A percentile compares a stretch with the other conserved stretches of the same genome.
Conservation (phyloP, 306 rosid species). For the Cucurbita pepo region DNA sequence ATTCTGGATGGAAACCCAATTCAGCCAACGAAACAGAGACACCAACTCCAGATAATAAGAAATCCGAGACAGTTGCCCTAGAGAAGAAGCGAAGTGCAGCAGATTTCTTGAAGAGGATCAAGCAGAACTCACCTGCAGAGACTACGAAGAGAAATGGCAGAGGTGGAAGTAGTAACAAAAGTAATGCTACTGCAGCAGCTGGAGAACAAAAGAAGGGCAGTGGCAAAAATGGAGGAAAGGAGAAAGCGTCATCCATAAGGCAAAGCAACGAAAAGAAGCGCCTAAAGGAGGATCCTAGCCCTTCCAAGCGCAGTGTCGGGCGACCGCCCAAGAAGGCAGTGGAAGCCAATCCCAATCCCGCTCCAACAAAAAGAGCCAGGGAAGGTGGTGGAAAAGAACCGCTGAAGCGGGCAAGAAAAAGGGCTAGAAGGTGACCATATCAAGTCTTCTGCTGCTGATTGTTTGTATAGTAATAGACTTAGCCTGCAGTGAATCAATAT, state of each 20-base stretch:
- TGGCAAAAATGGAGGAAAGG: slow-evolving; percentile 19
- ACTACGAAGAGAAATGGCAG: slow-evolving; percentile 13
- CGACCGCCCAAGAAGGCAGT: slow-evolving; percentile 58
- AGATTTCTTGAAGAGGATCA: slow-evolving; percentile 75
- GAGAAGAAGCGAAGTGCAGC: slow-evolving; percentile 65
- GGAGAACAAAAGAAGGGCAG: slow-evolving; percentile 41
- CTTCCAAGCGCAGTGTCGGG: slow-evolving; percentile 62
- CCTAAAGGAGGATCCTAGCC: slow-evolving; percentile 32
- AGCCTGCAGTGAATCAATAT: neutral
- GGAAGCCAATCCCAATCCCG: slow-evolving; percentile 17
- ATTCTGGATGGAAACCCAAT: slow-evolving; percentile 17
- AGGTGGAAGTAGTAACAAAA: slow-evolving; percentile 2
- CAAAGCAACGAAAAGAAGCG: slow-evolving; percentile 29
- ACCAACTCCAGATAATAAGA: slow-evolving; percentile 31
- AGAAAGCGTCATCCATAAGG: slow-evolving; percentile 17
- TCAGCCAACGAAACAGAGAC: slow-evolving; percentile 16
- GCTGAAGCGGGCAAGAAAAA: slow-evolving; percentile 32
- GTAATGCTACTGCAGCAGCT: slow-evolving; percentile 4
- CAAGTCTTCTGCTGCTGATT: neutral
- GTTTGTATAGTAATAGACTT: slow-evolving; percentile 2
- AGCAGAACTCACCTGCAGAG: slow-evolving; percentile 34
- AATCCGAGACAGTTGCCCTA: slow-evolving; percentile 19
- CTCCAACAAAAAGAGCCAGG: slow-evolving; percentile 42
- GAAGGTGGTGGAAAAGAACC: slow-evolving; percentile 38
- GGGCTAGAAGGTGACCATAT: slow-evolving; percentile 28